Conservation (phyloP, 2,329 filamentous ascomycete genomes). For the Chaetomiaceae sp. region DNA sequence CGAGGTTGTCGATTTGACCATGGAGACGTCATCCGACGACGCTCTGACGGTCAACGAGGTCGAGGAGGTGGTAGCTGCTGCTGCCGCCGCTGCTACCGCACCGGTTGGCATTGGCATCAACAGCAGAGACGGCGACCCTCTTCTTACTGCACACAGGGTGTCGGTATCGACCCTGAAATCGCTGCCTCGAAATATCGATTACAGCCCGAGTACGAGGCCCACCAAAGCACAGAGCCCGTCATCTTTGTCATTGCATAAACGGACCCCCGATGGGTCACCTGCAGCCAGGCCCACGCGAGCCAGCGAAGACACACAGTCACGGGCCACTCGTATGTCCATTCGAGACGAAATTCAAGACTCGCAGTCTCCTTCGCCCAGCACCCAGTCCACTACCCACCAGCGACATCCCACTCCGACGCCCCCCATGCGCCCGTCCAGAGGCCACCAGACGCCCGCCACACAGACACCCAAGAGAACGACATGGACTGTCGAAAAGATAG, state of each 20-base stretch:
- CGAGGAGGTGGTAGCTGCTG: conserved; percentile 6
- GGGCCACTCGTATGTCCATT: conserved; percentile 2
- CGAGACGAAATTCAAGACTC: conserved; percentile 16
- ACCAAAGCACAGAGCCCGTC: conserved; percentile 9
- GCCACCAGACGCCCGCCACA: conserved; percentile 15
- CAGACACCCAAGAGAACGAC: conserved; percentile 26
- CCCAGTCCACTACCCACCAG: not conserved
- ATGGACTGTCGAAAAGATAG: conserved; percentile 43
- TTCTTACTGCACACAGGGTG: not conserved
- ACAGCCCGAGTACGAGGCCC: not conserved
- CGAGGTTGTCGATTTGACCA: conserved; percentile 16
- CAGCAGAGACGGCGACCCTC: not conserved
- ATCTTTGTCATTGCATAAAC: not conserved
- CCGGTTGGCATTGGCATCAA: not conserved
- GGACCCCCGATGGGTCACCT: conserved; percentile 6
- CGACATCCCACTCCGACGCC: conserved; percentile 17
- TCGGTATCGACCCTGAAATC: not conserved
- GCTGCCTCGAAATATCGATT: not conserved
- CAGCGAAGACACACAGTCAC: conserved; percentile 17
- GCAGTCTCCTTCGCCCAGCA: conserved; percentile 15
- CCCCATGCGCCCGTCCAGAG: conserved; percentile 1
- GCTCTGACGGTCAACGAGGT: conserved; percentile 8
- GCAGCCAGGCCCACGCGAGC: not conserved
- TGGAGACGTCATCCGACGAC: conserved; percentile 15
- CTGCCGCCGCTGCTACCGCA: not conserved